Conservation (phyloP, 345 rosid species). For the Eucalyptus albens region DNA sequence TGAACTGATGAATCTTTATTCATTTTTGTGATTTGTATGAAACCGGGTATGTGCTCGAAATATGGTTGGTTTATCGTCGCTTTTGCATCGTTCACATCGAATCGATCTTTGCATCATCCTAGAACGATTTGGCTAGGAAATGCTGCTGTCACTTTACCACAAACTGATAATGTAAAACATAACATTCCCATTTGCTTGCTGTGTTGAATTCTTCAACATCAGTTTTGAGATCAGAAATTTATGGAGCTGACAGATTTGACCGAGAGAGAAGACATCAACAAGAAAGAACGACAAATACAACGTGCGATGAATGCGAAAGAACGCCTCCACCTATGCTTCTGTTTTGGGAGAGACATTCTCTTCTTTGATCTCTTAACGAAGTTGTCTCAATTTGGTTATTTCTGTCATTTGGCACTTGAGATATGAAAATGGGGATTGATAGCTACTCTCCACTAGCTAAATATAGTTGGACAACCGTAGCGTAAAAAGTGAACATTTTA, state of each 20-base stretch:
- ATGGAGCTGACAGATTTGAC: background rate
- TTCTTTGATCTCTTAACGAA: background rate
- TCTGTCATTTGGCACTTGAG: background rate
- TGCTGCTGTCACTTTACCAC: background rate
- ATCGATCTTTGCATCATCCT: background rate
- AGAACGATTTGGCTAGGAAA: background rate
- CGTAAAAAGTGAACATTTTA: background rate
- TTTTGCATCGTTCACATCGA: background rate
- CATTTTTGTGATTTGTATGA: background rate
- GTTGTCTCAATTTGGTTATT: background rate
- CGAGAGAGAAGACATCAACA: background rate
- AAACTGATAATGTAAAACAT: background rate
- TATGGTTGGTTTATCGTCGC: background rate
- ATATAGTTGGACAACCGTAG: background rate
- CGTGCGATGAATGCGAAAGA: background rate
- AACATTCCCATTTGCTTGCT: background rate
- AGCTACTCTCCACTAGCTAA: background rate
- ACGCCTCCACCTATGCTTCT: background rate
- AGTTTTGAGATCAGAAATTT: background rate
- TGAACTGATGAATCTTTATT: background rate
- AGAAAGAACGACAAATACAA: background rate
- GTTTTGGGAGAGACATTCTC: background rate
- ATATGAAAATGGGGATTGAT: background rate
- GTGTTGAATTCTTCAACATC: background rate
- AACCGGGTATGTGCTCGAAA: background rate